Percentiles rank a stretch among this genome's conserved stretches.
These are phyloP conservation scores for Pyrus bretschneideri DNA, from an alignment of 306 rosid genomes.

Conservation along the genomic window DNA sequence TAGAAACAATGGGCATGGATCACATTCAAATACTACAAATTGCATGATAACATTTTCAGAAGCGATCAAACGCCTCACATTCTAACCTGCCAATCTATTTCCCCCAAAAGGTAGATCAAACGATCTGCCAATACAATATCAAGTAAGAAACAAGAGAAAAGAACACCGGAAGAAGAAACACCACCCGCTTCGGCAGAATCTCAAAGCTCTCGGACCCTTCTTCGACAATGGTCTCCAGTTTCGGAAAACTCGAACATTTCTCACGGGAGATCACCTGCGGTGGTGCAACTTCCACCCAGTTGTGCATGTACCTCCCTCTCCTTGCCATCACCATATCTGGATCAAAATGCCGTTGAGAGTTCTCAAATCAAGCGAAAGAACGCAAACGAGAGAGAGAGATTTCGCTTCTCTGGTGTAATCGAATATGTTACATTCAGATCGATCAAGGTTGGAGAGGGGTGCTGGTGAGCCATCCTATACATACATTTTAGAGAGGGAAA, in stretches of 20 bases:
- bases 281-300: slow-evolving; percentile 1
- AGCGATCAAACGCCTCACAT: not conserved
- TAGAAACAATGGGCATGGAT: too few species aligned
- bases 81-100: not conserved
- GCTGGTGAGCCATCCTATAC: not conserved
- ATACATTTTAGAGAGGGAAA: not conserved
- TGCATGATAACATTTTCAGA: not conserved
- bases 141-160: slow-evolving; percentile 7
- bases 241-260: not conserved
- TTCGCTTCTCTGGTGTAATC: not conserved
- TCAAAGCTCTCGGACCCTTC: slow-evolving; percentile 6
- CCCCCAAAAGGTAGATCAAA: not conserved
- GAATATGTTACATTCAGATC: not conserved
- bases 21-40: too few species aligned
- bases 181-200: not conserved
- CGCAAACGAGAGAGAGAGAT: not conserved
- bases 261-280: not conserved
- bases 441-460: not conserved
- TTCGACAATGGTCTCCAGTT: slow-evolving; percentile 11
- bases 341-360: not conserved
- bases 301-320: not conserved
- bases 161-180: slow-evolving; percentile 15
- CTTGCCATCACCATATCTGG: not conserved
- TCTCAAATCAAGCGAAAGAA: not conserved
- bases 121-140: not conserved